These are phyloP conservation scores for Forsythia suspensa DNA, from an alignment of 257 asterid species.

Conservation along the genomic window DNA sequence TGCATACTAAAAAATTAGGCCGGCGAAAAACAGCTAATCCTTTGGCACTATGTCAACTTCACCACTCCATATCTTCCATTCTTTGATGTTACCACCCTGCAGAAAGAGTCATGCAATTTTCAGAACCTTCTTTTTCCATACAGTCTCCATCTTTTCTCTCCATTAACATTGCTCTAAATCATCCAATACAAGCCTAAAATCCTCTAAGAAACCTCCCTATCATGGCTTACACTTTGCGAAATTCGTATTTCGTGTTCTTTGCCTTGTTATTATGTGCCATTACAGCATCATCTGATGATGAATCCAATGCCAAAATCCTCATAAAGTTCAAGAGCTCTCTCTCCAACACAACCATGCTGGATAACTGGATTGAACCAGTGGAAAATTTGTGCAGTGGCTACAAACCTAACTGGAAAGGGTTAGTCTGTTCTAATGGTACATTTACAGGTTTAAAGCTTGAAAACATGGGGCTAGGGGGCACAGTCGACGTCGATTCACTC, in stretches of 20 bases:
- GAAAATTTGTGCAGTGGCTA: conserved; percentile 34
- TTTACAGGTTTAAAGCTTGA: conserved; percentile 45
- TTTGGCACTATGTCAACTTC: conserved; percentile 33
- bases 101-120: conserved; percentile 29
- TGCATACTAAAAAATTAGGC: conserved; percentile 18
- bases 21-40: conserved; percentile 45
- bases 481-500: conserved; percentile 35
- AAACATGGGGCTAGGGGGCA: conserved; percentile 50
- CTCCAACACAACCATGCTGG: conserved; percentile 35
- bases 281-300: conserved; percentile 20
- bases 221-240: neutral
- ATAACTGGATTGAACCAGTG: conserved; percentile 39
- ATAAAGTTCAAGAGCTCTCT: conserved; percentile 52
- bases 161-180: neutral
- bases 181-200: neutral
- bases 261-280: neutral
- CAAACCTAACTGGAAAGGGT: conserved; percentile 51
- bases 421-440: conserved; percentile 41
- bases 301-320: conserved; percentile 28
- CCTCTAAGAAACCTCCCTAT: neutral
- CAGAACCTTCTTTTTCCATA: conserved; percentile 10
- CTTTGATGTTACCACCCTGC: conserved; percentile 20
- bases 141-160: conserved; percentile 1
- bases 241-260: conserved; percentile 14
- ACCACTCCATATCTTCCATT: conserved; percentile 25